Base-by-base conservation (phyloP, 495 filamentous ascomycete species). In the Pyrenula massariospora region DNA sequence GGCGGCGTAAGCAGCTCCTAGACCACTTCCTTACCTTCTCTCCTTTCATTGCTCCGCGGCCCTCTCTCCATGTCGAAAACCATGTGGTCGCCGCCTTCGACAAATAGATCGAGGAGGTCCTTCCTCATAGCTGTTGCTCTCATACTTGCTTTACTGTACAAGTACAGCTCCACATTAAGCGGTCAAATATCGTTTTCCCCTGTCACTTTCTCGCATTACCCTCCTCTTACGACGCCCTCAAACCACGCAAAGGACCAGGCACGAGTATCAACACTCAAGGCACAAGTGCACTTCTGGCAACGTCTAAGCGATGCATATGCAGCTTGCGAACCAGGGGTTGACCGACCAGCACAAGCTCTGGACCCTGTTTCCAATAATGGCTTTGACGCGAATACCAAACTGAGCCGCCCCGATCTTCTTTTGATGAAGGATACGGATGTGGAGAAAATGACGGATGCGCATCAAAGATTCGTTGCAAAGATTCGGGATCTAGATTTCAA, bases 401-500 rank as follows among this genome's bases (percentile, higher is more conserved):
- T 42, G 15, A 42, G 31, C 19, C 65, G 71, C 25, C 71, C 72
- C 21, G 71, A 74, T 48, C 31, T 73, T 52, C 66, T 71, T 1
- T 52, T 56, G 8, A 47, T 74, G 55, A 65, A 60, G 12, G 70
- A 73, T 48, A 62, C 60, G n/a, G 62, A 68, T 25, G 48, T 66
- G 42, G 59, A 58, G 11, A 58, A 57, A 24, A 73, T 76, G 73
- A 64, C 69, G 25, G 62, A 65, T 25, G 68, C 70, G 2, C 77
- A 81, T 65, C 65, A 69, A 22, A 58, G 58, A 1, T 80, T 76
- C 62, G 56, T 80, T 12, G 57, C 67, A 24, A 65, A 68, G 48
- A 66, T 76, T n/a, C 61, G 62, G 12, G 56, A 59, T 42, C 31
- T 65, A 0, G 70, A 66, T 54, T 63, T 42, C 8, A 42, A 42